Evolutionary conservation across 2,329 filamentous ascomycete genomes (phyloP).

Genomic region (Colletotrichum paranaense): DNA sequence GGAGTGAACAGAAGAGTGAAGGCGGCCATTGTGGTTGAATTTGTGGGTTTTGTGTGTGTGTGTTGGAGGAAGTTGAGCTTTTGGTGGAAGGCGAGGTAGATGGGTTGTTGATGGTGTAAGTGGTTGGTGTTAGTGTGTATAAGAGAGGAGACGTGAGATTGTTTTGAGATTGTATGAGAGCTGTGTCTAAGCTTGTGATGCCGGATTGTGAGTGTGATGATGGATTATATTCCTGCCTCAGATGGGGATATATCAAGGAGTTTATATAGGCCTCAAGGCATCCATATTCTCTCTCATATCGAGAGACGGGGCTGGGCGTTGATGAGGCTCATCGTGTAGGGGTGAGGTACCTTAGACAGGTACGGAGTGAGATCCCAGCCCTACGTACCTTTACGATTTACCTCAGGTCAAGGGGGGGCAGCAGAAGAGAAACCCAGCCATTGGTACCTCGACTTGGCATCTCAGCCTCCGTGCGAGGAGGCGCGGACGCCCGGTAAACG

Average conservation of each 20-base stretch:
- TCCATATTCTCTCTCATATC: not conserved
- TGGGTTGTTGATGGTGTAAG: slow-evolving; percentile 40
- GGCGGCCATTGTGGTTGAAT: slow-evolving; percentile 49
- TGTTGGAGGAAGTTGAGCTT: not conserved
- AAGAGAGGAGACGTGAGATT: slow-evolving; percentile 2
- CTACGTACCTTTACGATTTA: not conserved
- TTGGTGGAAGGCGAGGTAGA: not conserved
- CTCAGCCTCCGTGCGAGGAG: slow-evolving; percentile 24
- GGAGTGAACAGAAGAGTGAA: slow-evolving; percentile 45
- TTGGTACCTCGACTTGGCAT: not conserved
- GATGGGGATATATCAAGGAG: slow-evolving; percentile 14
- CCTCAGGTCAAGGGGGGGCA: not conserved
- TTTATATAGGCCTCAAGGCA: slow-evolving; percentile 32
- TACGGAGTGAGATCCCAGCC: slow-evolving; percentile 22
- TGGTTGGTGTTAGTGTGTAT: slow-evolving; percentile 38
- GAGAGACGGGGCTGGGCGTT: not conserved
- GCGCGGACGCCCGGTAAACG: slow-evolving; percentile 17
- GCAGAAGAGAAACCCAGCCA: not conserved
- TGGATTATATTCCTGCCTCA: slow-evolving; percentile 2
- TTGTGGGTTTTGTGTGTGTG: slow-evolving; percentile 10
- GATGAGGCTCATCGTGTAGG: slow-evolving; percentile 28
- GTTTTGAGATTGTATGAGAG: not conserved
- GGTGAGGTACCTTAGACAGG: not conserved
- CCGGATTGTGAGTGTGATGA: slow-evolving; percentile 26
- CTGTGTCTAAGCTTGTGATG: slow-evolving; percentile 10